Evolutionary conservation across 768 basidiomycete species (phyloP).

Genomic region (Tubosaeta sp.): DNA sequence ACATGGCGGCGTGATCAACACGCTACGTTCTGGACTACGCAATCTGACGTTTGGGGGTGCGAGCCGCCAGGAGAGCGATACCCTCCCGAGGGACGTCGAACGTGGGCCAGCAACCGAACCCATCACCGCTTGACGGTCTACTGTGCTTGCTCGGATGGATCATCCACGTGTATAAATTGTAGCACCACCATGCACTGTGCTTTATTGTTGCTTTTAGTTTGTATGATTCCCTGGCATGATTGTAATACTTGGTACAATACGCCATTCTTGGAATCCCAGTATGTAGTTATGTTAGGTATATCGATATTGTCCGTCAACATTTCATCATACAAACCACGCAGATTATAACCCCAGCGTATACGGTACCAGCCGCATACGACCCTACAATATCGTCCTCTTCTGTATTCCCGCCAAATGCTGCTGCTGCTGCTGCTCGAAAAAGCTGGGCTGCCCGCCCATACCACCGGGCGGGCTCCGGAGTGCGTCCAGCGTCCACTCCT

Average conservation of each 20-base stretch:
- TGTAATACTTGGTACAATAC: background rate
- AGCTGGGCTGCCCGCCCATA: conserved; percentile 34
- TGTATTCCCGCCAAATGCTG: background rate
- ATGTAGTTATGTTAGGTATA: too few relatives aligned
- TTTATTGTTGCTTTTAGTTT: background rate
- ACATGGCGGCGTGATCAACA: conserved; percentile 19
- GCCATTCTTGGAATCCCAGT: too few relatives aligned
- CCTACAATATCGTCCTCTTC: conserved; percentile 30
- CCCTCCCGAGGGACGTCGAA: conserved; percentile 29
- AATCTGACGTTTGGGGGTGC: conserved; percentile 16
- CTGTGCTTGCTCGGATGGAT: background rate
- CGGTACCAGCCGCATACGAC: background rate
- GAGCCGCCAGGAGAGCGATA: conserved; percentile 18
- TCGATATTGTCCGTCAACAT: too few relatives aligned
- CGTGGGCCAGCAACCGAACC: conserved; percentile 16
- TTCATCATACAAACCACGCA: background rate
- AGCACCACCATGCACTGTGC: background rate
- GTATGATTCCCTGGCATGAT: background rate
- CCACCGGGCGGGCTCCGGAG: conserved; percentile 25
- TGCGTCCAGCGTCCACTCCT: conserved; percentile 55
- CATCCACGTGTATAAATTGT: background rate
- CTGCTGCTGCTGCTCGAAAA: conserved; percentile 37
- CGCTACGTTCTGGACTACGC: conserved; percentile 27
- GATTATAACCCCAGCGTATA: background rate
- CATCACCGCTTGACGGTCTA: conserved; percentile 8